These are phyloP conservation scores for Dipteronia sinensis DNA, from an alignment of 345 rosid genomes.

Conservation along the genomic window DNA sequence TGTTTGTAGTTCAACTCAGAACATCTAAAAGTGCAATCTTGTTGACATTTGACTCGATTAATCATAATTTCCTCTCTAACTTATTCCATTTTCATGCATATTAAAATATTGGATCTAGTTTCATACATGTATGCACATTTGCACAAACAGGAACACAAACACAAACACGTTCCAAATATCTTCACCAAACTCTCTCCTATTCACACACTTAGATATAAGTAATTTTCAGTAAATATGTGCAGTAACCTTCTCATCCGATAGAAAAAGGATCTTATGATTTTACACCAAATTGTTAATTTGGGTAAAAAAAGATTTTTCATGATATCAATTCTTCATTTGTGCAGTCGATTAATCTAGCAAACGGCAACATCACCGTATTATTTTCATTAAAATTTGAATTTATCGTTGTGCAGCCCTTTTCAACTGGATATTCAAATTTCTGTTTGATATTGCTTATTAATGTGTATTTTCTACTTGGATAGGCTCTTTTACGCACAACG, in stretches of 20 bases:
- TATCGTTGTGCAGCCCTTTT: not conserved
- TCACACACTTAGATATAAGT: not conserved
- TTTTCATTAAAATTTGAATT: slow-evolving; percentile 2
- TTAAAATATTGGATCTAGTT: too few species aligned
- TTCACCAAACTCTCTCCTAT: not conserved
- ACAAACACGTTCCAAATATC: not conserved
- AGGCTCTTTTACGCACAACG: slow-evolving; percentile 94
- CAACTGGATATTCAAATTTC: not conserved
- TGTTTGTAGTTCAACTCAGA: not conserved
- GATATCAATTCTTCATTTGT: not conserved
- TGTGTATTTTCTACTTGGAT: slow-evolving; percentile 24
- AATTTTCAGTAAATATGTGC: too few species aligned
- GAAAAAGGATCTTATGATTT: not conserved
- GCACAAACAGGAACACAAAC: too few species aligned
- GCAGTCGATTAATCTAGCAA: not conserved
- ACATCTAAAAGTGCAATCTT: not conserved
- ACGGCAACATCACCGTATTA: not conserved
- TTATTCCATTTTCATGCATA: not conserved
- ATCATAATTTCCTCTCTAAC: not conserved
- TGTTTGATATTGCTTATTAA: slow-evolving; percentile 5
- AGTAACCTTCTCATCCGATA: not conserved
- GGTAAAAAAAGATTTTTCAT: not conserved
- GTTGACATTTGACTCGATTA: not conserved
- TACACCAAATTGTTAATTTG: not conserved
- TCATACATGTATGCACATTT: not conserved